Evolutionary conservation across 1,284 basidiomycete species (phyloP).

Genomic region (Ustilago hordei): DNA sequence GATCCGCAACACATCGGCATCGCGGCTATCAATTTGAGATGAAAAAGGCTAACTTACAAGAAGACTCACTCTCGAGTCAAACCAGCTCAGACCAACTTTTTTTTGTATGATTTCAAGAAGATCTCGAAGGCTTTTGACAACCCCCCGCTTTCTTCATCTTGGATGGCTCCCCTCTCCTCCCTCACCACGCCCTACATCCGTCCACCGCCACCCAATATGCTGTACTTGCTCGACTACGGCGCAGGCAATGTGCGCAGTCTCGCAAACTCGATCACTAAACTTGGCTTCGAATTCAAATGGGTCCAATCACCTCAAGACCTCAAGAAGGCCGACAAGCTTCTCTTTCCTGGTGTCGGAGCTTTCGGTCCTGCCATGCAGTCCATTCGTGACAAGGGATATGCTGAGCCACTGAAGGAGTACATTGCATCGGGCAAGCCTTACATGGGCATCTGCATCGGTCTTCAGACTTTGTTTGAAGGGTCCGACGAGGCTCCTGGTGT

Average conservation of each 20-base stretch:
- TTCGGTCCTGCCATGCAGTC: slow-evolving; percentile 89
- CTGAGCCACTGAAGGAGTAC: slow-evolving; percentile 84
- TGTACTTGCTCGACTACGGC: slow-evolving; percentile 69
- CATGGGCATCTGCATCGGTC: slow-evolving; percentile 86
- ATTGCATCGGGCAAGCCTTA: slow-evolving; percentile 91
- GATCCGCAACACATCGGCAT: neutral
- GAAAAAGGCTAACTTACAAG: neutral
- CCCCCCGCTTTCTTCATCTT: neutral
- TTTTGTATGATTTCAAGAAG: neutral
- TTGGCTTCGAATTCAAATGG: slow-evolving; percentile 92
- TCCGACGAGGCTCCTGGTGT: slow-evolving; percentile 73
- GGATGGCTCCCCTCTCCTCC: neutral
- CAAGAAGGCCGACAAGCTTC: slow-evolving; percentile 85
- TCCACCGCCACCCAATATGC: slow-evolving; percentile 40
- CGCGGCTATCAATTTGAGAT: slow-evolving; percentile 22
- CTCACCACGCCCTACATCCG: neutral
- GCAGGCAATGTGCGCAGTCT: slow-evolving; percentile 72
- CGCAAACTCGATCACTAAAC: slow-evolving; percentile 88
- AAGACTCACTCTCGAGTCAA: slow-evolving; percentile 37
- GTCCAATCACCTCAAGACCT: slow-evolving; percentile 87
- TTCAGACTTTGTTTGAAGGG: slow-evolving; percentile 79
- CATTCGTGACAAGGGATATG: slow-evolving; percentile 80
- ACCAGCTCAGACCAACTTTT: neutral
- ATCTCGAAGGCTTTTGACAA: neutral
- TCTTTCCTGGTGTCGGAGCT: slow-evolving; percentile 98